These are phyloP conservation scores for Astrocystis sublimbata DNA, from an alignment of 495 filamentous ascomycete species.

Conservation along the genomic window DNA sequence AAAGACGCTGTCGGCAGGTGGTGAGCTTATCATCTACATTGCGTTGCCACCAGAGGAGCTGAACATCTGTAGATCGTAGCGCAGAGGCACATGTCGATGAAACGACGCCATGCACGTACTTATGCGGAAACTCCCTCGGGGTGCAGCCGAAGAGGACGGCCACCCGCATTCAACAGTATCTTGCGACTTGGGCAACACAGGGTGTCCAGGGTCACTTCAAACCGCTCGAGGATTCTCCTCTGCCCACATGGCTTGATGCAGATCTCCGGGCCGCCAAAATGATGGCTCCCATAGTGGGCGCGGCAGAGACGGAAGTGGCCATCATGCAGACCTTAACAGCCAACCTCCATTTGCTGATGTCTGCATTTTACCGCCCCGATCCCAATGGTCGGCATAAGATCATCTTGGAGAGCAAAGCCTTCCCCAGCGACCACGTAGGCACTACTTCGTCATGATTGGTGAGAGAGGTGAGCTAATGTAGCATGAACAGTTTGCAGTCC, in stretches of 20 bases:
- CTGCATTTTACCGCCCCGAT: slow-evolving; percentile 83
- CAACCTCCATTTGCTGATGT: slow-evolving; percentile 89
- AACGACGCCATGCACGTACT: slow-evolving; percentile 64
- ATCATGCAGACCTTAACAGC: slow-evolving; percentile 92
- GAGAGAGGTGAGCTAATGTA: neutral
- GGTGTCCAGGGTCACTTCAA: slow-evolving; percentile 95
- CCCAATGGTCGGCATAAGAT: slow-evolving; percentile 77
- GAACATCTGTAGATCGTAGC: slow-evolving; percentile 37
- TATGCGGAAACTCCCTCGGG: slow-evolving; percentile 96
- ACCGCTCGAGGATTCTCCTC: slow-evolving; percentile 69
- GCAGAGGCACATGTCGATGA: slow-evolving; percentile 27
- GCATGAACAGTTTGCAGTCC: slow-evolving; percentile 72
- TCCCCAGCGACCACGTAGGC: slow-evolving; percentile 82
- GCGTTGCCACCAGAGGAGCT: slow-evolving; percentile 15
- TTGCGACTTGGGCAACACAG: slow-evolving; percentile 85
- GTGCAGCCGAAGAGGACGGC: slow-evolving; percentile 77
- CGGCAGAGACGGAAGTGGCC: slow-evolving; percentile 74
- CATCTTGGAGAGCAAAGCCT: slow-evolving; percentile 90
- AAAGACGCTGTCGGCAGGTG: slow-evolving; percentile 49
- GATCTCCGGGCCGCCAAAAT: slow-evolving; percentile 69
- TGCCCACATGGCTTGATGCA: slow-evolving; percentile 79
- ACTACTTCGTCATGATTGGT: neutral
- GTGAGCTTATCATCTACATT: slow-evolving; percentile 18
- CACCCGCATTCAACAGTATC: slow-evolving; percentile 71
- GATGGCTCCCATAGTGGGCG: slow-evolving; percentile 87